Evolutionary conservation across 257 asterid genomes (phyloP).

Genomic region (Solanum piurae): DNA sequence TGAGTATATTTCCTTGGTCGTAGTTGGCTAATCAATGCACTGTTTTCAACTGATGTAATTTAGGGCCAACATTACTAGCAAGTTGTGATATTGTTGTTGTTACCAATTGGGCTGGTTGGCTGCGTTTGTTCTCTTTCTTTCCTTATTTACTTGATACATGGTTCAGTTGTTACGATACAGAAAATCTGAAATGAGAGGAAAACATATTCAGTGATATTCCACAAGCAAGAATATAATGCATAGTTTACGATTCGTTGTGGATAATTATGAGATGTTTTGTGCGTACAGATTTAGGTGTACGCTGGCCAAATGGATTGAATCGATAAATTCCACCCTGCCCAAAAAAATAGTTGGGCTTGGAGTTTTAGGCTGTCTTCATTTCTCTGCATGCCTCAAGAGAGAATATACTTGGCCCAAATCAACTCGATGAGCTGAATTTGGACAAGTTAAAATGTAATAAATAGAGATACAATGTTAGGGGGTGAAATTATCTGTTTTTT

Average conservation of each 20-base stretch:
- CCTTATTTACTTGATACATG: not conserved
- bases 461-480: not conserved
- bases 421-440: not conserved
- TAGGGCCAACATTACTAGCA: not conserved
- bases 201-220: not conserved
- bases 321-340: not conserved
- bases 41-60: not conserved
- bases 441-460: not conserved
- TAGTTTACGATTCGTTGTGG: not conserved
- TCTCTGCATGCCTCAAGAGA: not conserved
- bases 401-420: not conserved
- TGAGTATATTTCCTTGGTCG: not conserved
- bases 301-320: no score
- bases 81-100: not conserved
- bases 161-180: not conserved
- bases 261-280: not conserved
- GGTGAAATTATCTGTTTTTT: not conserved
- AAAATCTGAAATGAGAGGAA: not conserved
- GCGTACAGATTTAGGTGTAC: not conserved
- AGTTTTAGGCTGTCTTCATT: not conserved
- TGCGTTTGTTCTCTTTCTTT: not conserved
- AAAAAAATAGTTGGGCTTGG: not conserved
- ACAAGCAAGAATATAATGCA: not conserved
- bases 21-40: not conserved
- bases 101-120: not conserved